Evolutionary conservation across 805 yeast species (phyloP).

Genomic region (Nakazawaea pomicola): DNA sequence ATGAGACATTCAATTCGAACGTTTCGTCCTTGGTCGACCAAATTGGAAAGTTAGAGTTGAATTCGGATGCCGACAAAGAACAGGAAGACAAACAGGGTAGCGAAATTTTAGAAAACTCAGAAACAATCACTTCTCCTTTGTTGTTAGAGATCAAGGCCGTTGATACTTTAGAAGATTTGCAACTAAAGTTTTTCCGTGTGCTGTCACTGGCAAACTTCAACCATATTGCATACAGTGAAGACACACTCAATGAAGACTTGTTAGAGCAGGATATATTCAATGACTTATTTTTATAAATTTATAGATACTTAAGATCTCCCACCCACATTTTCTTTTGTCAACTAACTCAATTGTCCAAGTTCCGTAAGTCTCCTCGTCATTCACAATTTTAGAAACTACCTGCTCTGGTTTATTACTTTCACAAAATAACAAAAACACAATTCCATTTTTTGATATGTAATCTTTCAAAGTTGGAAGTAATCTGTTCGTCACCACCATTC

Average conservation of each 20-base stretch:
- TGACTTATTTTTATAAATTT: conserved; percentile 52
- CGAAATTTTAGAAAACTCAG: conserved; percentile 1
- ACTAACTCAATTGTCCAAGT: conserved; percentile 52
- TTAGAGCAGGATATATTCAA: conserved; percentile 52
- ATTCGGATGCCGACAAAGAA: background rate
- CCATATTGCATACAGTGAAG: conserved; percentile 48
- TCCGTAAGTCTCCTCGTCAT: conserved; percentile 19
- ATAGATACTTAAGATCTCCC: conserved; percentile 86
- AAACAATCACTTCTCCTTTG: conserved; percentile 34
- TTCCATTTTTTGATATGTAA: conserved; percentile 55
- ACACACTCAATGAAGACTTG: conserved; percentile 31
- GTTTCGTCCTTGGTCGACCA: conserved; percentile 42
- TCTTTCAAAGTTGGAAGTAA: conserved; percentile 51
- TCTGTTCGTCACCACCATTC: conserved; percentile 78
- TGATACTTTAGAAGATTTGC: conserved; percentile 38
- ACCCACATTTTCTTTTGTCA: conserved; percentile 79
- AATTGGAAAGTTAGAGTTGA: conserved; percentile 31
- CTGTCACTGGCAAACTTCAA: conserved; percentile 63
- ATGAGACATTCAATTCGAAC: conserved; percentile 14
- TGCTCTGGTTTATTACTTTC: conserved; percentile 79
- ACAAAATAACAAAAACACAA: conserved; percentile 86
- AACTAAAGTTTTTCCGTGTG: conserved; percentile 57
- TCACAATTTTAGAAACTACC: conserved; percentile 45
- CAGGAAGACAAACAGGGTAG: background rate
- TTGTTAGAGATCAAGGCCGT: conserved; percentile 37